Percentiles rank a stretch among this genome's conserved stretches.
Conservation (phyloP, 192 early-diverging fungal genomes). For the Martensiomyces pterosporus region DNA sequence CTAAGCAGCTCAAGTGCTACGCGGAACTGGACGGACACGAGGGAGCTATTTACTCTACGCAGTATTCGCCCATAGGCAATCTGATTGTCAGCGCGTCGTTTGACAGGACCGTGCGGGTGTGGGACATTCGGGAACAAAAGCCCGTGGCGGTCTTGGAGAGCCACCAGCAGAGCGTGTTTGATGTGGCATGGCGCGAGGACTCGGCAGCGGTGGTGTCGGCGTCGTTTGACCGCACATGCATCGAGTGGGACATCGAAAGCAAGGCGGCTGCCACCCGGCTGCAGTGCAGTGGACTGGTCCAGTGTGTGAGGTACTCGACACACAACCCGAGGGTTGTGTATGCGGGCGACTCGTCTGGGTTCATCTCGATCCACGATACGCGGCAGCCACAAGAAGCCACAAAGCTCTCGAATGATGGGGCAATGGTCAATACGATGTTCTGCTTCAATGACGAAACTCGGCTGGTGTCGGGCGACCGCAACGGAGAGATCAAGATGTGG, state of each 20-base stretch:
- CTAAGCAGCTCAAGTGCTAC: conserved; percentile 45
- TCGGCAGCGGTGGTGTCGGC: conserved; percentile 31
- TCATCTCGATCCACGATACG: conserved; percentile 40
- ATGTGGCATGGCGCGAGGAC: conserved; percentile 46
- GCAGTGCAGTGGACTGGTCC: conserved; percentile 40
- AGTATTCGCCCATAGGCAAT: conserved; percentile 80
- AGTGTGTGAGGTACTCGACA: conserved; percentile 46
- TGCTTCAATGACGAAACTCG: conserved; percentile 50
- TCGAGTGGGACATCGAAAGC: conserved; percentile 45
- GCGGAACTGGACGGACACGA: conserved; percentile 68
- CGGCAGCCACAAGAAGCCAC: conserved; percentile 19
- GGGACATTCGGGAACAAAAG: conserved; percentile 64
- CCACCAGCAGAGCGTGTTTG: conserved; percentile 46
- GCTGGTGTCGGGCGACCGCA: conserved; percentile 45
- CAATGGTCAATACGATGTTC: conserved; percentile 48
- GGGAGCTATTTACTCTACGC: conserved; percentile 86
- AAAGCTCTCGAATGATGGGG: conserved; percentile 37
- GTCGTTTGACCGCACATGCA: conserved; percentile 42
- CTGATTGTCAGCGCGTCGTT: conserved; percentile 89
- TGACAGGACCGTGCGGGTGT: conserved; percentile 89
- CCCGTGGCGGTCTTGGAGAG: conserved; percentile 55
- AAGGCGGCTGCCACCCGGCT: conserved; percentile 9
- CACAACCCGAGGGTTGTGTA: conserved; percentile 55
- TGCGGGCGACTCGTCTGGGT: conserved; percentile 82
- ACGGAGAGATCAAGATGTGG: conserved; percentile 81